Percentiles rank a stretch among this genome's conserved stretches.
These are phyloP conservation scores for Lasiosphaeris hirsuta DNA, from an alignment of 495 filamentous ascomycete genomes.

Conservation along the genomic window DNA sequence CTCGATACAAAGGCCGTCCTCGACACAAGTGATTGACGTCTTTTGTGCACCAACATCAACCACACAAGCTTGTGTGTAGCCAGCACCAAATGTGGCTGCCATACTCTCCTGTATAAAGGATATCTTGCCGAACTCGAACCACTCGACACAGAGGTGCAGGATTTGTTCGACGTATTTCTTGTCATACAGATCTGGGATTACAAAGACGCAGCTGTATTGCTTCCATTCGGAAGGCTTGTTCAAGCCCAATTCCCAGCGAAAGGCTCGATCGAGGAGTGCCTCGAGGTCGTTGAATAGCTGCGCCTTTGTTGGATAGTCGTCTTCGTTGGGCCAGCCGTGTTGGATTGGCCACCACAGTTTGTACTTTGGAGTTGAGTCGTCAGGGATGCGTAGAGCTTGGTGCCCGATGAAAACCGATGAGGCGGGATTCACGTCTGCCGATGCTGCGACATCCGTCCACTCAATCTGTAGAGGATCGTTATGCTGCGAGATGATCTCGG, in stretches of 20 bases:
- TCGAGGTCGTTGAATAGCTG: slow-evolving; percentile 82
- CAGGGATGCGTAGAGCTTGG: slow-evolving; percentile 78
- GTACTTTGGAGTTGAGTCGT: slow-evolving; percentile 84
- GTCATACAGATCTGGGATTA: slow-evolving; percentile 95
- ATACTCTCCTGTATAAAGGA: slow-evolving; percentile 95
- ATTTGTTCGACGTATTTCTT: slow-evolving; percentile 82
- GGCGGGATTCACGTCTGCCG: slow-evolving; percentile 49
- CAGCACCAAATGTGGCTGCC: slow-evolving; percentile 92
- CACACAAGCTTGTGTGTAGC: slow-evolving; percentile 87
- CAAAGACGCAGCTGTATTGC: slow-evolving; percentile 89
- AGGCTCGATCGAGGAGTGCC: slow-evolving; percentile 77
- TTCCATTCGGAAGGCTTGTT: slow-evolving; percentile 74
- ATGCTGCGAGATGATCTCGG: slow-evolving; percentile 85
- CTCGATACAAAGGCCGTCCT: slow-evolving; percentile 91
- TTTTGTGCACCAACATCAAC: slow-evolving; percentile 97
- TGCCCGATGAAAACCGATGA: slow-evolving; percentile 78
- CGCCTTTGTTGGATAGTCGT: slow-evolving; percentile 73
- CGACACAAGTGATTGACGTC: slow-evolving; percentile 95
- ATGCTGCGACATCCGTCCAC: slow-evolving; percentile 78
- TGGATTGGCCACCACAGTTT: slow-evolving; percentile 89
- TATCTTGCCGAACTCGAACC: slow-evolving; percentile 81
- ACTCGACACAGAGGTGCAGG: slow-evolving; percentile 78
- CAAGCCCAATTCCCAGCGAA: slow-evolving; percentile 76
- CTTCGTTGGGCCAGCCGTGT: slow-evolving; percentile 84
- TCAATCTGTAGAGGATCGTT: slow-evolving; percentile 91